Conservation (phyloP, 78 protist species). For the Dictyostelium firmibasis region DNA sequence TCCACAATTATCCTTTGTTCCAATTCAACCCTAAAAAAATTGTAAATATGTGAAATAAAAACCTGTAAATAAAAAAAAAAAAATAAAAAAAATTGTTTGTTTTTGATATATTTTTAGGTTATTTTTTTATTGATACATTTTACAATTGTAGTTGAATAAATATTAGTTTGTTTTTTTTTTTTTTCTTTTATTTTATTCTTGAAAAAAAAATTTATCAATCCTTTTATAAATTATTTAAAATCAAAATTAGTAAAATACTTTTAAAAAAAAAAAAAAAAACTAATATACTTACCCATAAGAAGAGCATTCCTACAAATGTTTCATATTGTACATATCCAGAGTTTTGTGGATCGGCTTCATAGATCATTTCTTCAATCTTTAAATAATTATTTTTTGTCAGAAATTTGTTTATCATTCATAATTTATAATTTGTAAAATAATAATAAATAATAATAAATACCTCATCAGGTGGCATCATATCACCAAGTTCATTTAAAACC, state of each 20-base stretch:
- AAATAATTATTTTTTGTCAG: background rate
- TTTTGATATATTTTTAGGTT: background rate
- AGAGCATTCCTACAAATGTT: constrained; percentile 68
- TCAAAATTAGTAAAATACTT: too few species aligned
- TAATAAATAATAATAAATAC: background rate
- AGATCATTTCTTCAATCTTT: constrained; percentile 70
- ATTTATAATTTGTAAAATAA: background rate
- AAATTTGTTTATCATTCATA: too few species aligned
- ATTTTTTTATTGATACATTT: background rate
- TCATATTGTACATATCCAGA: constrained; percentile 75
- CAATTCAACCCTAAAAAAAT: background rate
- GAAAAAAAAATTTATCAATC: background rate
- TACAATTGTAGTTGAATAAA: background rate
- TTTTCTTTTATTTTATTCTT: background rate
- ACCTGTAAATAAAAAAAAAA: background rate
- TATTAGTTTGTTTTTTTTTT: background rate
- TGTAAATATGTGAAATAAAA: background rate
- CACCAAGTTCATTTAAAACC: constrained; percentile 77
- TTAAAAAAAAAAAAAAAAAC: too few species aligned
- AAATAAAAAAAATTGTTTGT: background rate
- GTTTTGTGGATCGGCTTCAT: constrained; percentile 78
- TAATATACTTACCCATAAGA: constrained; percentile 59
- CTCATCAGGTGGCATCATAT: constrained; percentile 73
- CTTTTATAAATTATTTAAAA: background rate
- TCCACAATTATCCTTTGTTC: background rate